Percentiles rank a stretch among this genome's conserved stretches.
Conservation (phyloP, 2,329 filamentous ascomycete species). For the Diaporthe nobilis region DNA sequence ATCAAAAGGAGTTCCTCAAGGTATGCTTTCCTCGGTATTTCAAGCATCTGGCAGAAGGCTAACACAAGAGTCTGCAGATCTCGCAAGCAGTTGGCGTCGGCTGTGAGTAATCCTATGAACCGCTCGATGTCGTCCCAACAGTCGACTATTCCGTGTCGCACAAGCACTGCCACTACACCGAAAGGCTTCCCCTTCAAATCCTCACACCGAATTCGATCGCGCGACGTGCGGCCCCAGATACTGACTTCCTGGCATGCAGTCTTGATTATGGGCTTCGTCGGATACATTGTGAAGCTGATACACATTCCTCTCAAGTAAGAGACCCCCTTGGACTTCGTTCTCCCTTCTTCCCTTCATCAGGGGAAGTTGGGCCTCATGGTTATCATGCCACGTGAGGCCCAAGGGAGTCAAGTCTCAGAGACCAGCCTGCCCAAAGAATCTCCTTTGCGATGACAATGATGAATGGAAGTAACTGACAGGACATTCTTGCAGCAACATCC, state of each 20-base stretch:
- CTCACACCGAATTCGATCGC: not conserved
- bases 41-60: not conserved
- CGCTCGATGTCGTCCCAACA: not conserved
- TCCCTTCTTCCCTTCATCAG: not conserved
- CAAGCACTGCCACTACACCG: not conserved
- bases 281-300: constrained; percentile 80
- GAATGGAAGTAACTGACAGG: not conserved
- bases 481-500: constrained; percentile 63
- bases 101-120: constrained; percentile 50
- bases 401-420: not conserved
- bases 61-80: constrained; percentile 50
- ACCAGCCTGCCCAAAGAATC: not conserved
- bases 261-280: constrained; percentile 78
- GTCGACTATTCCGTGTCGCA: not conserved
- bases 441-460: not conserved
- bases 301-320: constrained; percentile 74
- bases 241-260: constrained; percentile 49
- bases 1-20: constrained; percentile 69
- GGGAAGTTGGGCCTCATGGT: not conserved
- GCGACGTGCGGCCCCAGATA: not conserved
- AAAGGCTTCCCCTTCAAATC: not conserved
- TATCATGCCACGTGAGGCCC: not conserved
- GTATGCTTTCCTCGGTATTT: constrained; percentile 46
- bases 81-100: constrained; percentile 74
- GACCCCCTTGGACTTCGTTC: not conserved